Conservation (phyloP, 1,139 yeast genomes). For the Taiozyma onychis region DNA sequence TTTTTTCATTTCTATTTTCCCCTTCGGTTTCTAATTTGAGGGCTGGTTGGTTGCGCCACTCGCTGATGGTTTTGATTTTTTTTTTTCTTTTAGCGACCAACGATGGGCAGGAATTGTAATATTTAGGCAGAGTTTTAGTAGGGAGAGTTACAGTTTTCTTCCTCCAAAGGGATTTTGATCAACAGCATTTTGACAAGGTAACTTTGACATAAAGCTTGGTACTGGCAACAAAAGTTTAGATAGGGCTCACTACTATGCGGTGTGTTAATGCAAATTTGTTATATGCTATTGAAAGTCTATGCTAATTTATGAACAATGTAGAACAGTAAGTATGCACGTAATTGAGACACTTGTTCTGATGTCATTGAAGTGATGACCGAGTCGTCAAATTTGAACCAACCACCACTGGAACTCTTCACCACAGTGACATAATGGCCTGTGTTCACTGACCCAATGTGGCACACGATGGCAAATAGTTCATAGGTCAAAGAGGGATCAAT, state of each 20-base stretch:
- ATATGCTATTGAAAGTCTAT: neutral
- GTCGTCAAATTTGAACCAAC: slow-evolving; percentile 92
- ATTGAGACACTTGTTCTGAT: slow-evolving; percentile 56
- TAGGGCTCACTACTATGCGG: neutral
- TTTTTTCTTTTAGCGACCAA: too few species aligned
- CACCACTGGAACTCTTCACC: slow-evolving; percentile 61
- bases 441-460: slow-evolving; percentile 88
- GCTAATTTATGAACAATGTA: slow-evolving; percentile 52
- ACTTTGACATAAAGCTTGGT: too few species aligned
- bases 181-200: too few species aligned
- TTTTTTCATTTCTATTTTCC: neutral
- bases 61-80: too few species aligned
- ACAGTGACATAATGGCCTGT: slow-evolving; percentile 92
- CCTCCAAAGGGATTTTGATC: too few species aligned
- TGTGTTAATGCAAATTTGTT: neutral
- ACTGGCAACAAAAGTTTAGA: too few species aligned
- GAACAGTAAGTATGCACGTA: slow-evolving; percentile 76
- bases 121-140: too few species aligned
- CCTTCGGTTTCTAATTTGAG: neutral
- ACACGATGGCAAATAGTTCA: slow-evolving; percentile 80
- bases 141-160: too few species aligned
- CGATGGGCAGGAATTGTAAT: too few species aligned
- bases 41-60: too few species aligned
- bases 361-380: slow-evolving; percentile 69
- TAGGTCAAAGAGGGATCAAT: slow-evolving; percentile 38